Evolutionary conservation across 345 rosid species (phyloP).

Genomic region (Brassica incana): DNA sequence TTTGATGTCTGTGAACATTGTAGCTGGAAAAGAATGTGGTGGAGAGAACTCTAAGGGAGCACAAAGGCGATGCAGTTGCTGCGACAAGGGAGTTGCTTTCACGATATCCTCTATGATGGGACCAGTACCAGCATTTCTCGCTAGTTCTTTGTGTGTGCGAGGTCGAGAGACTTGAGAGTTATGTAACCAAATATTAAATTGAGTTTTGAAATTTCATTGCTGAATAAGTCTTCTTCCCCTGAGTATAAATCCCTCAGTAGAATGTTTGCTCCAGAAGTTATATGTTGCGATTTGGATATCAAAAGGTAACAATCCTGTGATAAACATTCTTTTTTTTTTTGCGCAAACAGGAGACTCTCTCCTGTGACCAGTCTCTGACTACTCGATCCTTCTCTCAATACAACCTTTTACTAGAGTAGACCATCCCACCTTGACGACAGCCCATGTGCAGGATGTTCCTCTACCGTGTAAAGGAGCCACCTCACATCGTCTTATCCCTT

Average conservation of each 20-base stretch:
- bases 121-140: not conserved
- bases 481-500: too few species aligned
- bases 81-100: conserved; percentile 80
- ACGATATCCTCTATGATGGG: conserved; percentile 40
- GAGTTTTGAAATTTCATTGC: conserved; percentile 1
- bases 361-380: too few species aligned
- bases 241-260: not conserved
- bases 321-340: too few species aligned
- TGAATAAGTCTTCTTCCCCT: not conserved
- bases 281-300: too few species aligned
- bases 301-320: too few species aligned
- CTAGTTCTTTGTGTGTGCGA: not conserved
- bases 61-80: conserved; percentile 94
- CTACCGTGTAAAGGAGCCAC: too few species aligned
- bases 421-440: too few species aligned
- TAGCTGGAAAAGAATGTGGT: conserved; percentile 90
- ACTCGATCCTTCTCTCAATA: too few species aligned
- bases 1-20: conserved; percentile 1
- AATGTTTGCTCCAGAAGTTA: not conserved
- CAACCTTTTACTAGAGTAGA: too few species aligned
- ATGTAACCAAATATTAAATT: not conserved
- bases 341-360: too few species aligned
- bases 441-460: too few species aligned
- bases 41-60: conserved; percentile 91
- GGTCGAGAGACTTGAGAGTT: not conserved